A percentile compares a stretch with the other conserved stretches of the same genome.
Evolutionary conservation across 2,329 filamentous ascomycete species (phyloP).

Genomic region (Paramyrothecium sp.): DNA sequence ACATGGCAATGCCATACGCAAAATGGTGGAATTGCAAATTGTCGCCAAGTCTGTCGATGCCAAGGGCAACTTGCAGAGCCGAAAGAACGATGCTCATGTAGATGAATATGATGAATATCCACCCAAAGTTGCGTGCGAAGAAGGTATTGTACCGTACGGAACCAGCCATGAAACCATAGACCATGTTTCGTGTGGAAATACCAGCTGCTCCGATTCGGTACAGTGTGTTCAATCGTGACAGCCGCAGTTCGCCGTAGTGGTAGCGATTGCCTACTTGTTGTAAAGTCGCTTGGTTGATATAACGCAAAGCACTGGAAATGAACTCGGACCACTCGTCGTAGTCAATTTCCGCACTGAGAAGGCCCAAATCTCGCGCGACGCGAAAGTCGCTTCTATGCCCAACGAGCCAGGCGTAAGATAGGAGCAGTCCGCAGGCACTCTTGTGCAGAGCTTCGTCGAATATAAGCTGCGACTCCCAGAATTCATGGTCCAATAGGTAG

Average conservation of each 20-base stretch:
- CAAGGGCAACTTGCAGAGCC: constrained; percentile 7
- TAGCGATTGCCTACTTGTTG: constrained; percentile 2
- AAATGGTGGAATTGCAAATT: constrained; percentile 1
- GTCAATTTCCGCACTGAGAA: not conserved
- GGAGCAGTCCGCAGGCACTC: constrained; percentile 4
- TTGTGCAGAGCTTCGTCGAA: not conserved
- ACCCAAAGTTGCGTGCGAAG: constrained; percentile 7
- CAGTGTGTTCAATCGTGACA: constrained; percentile 6
- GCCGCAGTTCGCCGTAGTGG: constrained; percentile 9
- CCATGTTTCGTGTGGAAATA: not conserved
- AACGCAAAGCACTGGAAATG: not conserved
- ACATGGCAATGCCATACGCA: constrained; percentile 2
- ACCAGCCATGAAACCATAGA: constrained; percentile 4
- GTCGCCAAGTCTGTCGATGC: constrained; percentile 2
- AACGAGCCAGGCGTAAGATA: constrained; percentile 7
- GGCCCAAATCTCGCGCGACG: constrained; percentile 2
- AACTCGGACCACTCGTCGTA: constrained; percentile 8
- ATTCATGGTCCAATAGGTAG: constrained; percentile 6
- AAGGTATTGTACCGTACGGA: constrained; percentile 4
- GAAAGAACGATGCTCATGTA: constrained; percentile 6
- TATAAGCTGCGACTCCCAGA: not conserved
- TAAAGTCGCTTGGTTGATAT: not conserved
- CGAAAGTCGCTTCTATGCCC: constrained; percentile 2
- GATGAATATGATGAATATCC: constrained; percentile 6
- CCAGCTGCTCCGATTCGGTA: not conserved